Evolutionary conservation across 352 stramenopile genomes (phyloP).

Genomic region (Paralagenidium karlingii): DNA sequence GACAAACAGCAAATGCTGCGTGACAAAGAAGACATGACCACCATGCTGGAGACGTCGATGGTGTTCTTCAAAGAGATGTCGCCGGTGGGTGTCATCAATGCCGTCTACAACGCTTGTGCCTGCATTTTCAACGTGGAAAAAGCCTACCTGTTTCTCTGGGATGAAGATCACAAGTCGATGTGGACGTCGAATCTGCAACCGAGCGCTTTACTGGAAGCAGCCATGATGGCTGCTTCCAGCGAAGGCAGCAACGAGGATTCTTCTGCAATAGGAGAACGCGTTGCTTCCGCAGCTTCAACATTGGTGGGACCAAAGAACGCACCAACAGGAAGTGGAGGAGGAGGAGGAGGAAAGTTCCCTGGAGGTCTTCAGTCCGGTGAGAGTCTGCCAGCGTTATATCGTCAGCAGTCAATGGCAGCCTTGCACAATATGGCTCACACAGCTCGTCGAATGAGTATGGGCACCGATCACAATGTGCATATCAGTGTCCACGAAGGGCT

Average conservation of each 20-base stretch:
- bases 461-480: slow-evolving; percentile 40
- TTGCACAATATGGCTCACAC: too few relatives aligned
- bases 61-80: slow-evolving; percentile 77
- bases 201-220: slow-evolving; percentile 5
- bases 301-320: too few relatives aligned
- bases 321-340: too few relatives aligned
- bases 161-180: slow-evolving; percentile 30
- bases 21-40: slow-evolving; percentile 46
- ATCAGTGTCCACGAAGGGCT: slow-evolving; percentile 34
- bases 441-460: slow-evolving; percentile 38
- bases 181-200: slow-evolving; percentile 58
- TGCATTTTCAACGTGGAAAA: slow-evolving; percentile 51
- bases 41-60: slow-evolving; percentile 57
- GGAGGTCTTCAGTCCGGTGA: too few relatives aligned
- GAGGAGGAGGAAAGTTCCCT: too few relatives aligned
- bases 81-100: slow-evolving; percentile 62
- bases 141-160: slow-evolving; percentile 55
- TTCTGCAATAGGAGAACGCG: too few relatives aligned
- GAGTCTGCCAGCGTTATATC: too few relatives aligned
- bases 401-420: too few relatives aligned
- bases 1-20: slow-evolving; percentile 51
- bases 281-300: too few relatives aligned
- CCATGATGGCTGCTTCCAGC: too few relatives aligned
- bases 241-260: too few relatives aligned
- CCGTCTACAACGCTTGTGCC: slow-evolving; percentile 61